These are phyloP conservation scores for Rhytidhysteron rufulum DNA, from an alignment of 2,329 filamentous ascomycete genomes.

Conservation along the genomic window DNA sequence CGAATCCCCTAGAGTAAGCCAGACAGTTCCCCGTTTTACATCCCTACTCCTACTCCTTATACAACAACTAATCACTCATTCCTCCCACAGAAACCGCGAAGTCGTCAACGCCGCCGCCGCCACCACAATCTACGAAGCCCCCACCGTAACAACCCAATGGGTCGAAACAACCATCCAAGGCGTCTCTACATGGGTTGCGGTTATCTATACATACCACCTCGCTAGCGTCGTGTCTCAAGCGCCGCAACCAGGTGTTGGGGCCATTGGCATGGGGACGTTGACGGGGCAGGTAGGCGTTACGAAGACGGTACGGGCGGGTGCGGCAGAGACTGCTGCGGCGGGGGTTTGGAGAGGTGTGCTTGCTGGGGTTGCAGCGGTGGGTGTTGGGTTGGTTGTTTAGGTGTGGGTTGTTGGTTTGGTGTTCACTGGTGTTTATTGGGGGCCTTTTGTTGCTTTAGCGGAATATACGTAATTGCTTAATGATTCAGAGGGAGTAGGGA, in stretches of 20 bases:
- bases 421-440: background rate
- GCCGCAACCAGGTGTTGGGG: constrained; percentile 23
- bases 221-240: constrained; percentile 13
- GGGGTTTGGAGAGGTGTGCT: constrained; percentile 13
- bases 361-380: constrained; percentile 20
- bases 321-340: constrained; percentile 16
- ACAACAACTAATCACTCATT: constrained; percentile 1
- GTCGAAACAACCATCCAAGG: constrained; percentile 24
- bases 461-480: too few species aligned
- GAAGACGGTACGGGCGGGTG: constrained; percentile 18
- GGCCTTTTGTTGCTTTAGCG: too few species aligned
- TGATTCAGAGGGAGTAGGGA: background rate
- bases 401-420: background rate
- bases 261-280: constrained; percentile 33
- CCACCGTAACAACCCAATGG: constrained; percentile 28
- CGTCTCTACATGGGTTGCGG: constrained; percentile 28
- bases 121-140: background rate
- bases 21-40: background rate
- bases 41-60: constrained; percentile 2
- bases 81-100: constrained; percentile 4
- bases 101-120: background rate
- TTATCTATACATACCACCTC: constrained; percentile 25
- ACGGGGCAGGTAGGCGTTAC: constrained; percentile 24
- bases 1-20: constrained; percentile 5
- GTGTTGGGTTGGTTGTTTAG: constrained; percentile 15